These are phyloP conservation scores for Sporormia fimetaria DNA, from an alignment of 495 filamentous ascomycete species.

Conservation along the genomic window DNA sequence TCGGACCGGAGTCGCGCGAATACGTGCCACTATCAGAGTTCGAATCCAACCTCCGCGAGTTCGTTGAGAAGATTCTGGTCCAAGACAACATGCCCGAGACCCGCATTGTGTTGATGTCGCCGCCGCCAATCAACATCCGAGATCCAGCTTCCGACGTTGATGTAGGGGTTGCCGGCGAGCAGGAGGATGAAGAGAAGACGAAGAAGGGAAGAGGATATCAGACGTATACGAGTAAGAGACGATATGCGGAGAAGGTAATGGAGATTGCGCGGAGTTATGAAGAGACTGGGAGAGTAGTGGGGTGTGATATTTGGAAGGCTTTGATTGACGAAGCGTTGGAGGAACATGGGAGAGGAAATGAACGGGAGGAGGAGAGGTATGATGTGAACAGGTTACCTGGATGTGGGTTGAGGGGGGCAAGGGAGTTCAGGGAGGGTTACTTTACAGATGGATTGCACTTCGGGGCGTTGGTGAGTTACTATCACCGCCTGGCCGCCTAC, in stretches of 20 bases:
- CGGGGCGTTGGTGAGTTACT: slow-evolving; percentile 17
- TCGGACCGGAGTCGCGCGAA: not conserved
- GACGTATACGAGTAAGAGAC: slow-evolving; percentile 29
- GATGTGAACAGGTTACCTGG: slow-evolving; percentile 23
- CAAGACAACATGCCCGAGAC: slow-evolving; percentile 17
- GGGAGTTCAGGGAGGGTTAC: slow-evolving; percentile 19
- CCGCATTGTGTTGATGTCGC: slow-evolving; percentile 28
- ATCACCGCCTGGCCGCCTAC: not conserved
- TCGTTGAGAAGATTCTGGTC: slow-evolving; percentile 24
- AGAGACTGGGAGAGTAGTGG: slow-evolving; percentile 18
- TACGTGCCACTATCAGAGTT: slow-evolving; percentile 25
- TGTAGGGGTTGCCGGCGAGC: not conserved
- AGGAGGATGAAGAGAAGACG: slow-evolving; percentile 9
- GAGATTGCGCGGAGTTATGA: slow-evolving; percentile 24
- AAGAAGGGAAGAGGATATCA: slow-evolving; percentile 17
- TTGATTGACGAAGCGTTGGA: slow-evolving; percentile 20
- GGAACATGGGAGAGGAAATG: slow-evolving; percentile 10
- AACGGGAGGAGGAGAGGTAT: slow-evolving; percentile 14
- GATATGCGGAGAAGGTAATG: slow-evolving; percentile 27
- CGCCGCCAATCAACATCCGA: slow-evolving; percentile 27
- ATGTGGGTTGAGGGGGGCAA: slow-evolving; percentile 19
- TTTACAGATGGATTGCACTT: slow-evolving; percentile 28
- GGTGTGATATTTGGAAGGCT: slow-evolving; percentile 23
- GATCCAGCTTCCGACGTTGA: not conserved
- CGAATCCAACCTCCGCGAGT: slow-evolving; percentile 25